A percentile compares a stretch with the other conserved stretches of the same genome.
Conservation (phyloP, 2,329 filamentous ascomycete genomes). For the Arachnomyces sp. region DNA sequence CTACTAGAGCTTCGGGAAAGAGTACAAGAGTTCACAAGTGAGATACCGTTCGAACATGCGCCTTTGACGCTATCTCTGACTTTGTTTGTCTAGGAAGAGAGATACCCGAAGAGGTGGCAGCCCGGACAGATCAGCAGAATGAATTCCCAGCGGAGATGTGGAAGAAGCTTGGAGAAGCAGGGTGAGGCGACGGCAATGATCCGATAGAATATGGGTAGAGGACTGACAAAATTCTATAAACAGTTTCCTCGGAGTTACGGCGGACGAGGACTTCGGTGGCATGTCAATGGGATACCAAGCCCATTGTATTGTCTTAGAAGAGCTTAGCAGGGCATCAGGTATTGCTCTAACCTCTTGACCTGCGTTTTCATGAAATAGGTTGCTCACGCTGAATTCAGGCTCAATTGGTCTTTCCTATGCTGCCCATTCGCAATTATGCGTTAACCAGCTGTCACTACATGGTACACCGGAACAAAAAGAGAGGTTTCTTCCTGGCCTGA, state of each 20-base stretch:
- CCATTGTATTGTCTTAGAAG: constrained; percentile 92
- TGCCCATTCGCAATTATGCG: constrained; percentile 90
- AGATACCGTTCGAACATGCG: constrained; percentile 4
- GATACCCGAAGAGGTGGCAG: constrained; percentile 74
- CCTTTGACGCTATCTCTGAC: not conserved
- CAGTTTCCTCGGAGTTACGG: constrained; percentile 82
- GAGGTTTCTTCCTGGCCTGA: constrained; percentile 70
- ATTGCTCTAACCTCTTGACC: constrained; percentile 21
- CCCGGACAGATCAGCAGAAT: constrained; percentile 76
- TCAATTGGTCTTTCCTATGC: constrained; percentile 87
- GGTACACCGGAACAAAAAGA: constrained; percentile 71
- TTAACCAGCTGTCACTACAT: constrained; percentile 93
- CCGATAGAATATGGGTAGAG: no score
- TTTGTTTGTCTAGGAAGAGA: constrained; percentile 54
- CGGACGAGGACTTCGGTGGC: constrained; percentile 84
- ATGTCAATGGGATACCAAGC: constrained; percentile 92
- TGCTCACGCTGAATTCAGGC: constrained; percentile 19
- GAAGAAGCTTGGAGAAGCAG: constrained; percentile 85
- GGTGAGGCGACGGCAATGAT: constrained; percentile 27
- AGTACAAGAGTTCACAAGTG: constrained; percentile 76
- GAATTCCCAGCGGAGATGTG: constrained; percentile 87
- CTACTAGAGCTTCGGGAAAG: constrained; percentile 73
- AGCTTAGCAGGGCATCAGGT: constrained; percentile 79
- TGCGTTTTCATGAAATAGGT: not conserved
- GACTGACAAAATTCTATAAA: not conserved